A percentile compares a stretch with the other conserved stretches of the same genome.
Evolutionary conservation across 1,284 basidiomycete genomes (phyloP).

Genomic region (Trichosporon sp.): DNA sequence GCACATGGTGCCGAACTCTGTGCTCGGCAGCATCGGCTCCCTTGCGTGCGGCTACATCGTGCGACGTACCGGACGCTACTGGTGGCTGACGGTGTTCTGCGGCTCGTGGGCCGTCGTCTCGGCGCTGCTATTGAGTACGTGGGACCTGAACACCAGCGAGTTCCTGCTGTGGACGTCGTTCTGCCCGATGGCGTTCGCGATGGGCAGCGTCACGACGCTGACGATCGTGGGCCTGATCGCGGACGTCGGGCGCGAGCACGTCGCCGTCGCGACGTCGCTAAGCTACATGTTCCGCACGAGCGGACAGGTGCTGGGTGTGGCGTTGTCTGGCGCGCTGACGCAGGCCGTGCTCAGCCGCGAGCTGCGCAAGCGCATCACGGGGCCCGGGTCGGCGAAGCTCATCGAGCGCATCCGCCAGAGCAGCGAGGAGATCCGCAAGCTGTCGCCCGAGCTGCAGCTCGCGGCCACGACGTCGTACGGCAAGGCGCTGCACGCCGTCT

Average conservation of each 20-base stretch:
- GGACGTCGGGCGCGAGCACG: constrained; percentile 69
- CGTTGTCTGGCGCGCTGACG: constrained; percentile 71
- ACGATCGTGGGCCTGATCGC: constrained; percentile 66
- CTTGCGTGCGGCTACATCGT: constrained; percentile 81
- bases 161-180: constrained; percentile 30
- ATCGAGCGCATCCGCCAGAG: constrained; percentile 64
- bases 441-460: constrained; percentile 60
- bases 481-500: constrained; percentile 75
- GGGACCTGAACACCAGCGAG: constrained; percentile 53
- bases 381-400: constrained; percentile 58
- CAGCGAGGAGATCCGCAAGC: constrained; percentile 67
- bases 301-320: constrained; percentile 84
- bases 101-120: constrained; percentile 26
- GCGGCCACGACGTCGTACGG: constrained; percentile 79
- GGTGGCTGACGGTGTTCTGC: constrained; percentile 53
- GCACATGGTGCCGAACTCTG: constrained; percentile 81
- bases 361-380: constrained; percentile 67
- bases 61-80: constrained; percentile 74
- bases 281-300: constrained; percentile 85
- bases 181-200: constrained; percentile 19
- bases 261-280: constrained; percentile 78
- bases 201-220: constrained; percentile 36
- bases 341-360: constrained; percentile 68
- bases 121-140: constrained; percentile 28
- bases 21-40: constrained; percentile 73